These are phyloP conservation scores for Clonostachys solani DNA, from an alignment of 2,329 filamentous ascomycete species.

Conservation along the genomic window DNA sequence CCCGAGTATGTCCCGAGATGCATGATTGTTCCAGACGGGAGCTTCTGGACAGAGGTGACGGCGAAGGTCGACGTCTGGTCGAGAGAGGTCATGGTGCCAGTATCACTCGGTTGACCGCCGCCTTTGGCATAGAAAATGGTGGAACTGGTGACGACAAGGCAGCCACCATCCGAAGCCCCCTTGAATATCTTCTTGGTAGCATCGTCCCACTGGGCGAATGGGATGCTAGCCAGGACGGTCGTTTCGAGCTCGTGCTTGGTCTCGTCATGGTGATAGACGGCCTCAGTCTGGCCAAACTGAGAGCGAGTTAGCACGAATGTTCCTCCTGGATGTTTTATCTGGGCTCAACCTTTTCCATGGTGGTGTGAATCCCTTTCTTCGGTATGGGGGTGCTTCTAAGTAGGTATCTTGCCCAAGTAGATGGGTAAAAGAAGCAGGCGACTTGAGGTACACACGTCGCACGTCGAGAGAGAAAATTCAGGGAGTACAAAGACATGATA, in stretches of 20 bases:
- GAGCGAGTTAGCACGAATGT: no score
- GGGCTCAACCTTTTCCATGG: no score
- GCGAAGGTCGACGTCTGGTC: neutral
- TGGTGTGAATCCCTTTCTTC: no score
- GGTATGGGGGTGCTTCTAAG: no score
- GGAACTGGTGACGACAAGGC: neutral
- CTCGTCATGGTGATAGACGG: neutral
- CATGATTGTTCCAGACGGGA: neutral
- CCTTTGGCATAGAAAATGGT: conserved; percentile 4
- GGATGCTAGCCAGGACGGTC: neutral
- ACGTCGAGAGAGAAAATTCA: no score
- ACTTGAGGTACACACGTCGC: no score
- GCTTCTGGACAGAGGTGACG: neutral
- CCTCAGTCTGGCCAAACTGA: neutral
- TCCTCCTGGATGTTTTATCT: no score
- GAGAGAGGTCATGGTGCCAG: neutral
- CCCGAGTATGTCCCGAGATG: neutral
- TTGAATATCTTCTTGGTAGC: conserved; percentile 1
- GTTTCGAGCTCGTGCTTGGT: neutral
- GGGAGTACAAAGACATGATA: no score
- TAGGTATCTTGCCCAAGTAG: no score
- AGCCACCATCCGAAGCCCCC: neutral
- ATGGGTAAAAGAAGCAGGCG: no score
- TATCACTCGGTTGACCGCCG: conserved; percentile 2
- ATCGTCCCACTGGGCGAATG: neutral